Conservation (phyloP, 768 basidiomycete species). For the Sporobolomyces roseus region DNA sequence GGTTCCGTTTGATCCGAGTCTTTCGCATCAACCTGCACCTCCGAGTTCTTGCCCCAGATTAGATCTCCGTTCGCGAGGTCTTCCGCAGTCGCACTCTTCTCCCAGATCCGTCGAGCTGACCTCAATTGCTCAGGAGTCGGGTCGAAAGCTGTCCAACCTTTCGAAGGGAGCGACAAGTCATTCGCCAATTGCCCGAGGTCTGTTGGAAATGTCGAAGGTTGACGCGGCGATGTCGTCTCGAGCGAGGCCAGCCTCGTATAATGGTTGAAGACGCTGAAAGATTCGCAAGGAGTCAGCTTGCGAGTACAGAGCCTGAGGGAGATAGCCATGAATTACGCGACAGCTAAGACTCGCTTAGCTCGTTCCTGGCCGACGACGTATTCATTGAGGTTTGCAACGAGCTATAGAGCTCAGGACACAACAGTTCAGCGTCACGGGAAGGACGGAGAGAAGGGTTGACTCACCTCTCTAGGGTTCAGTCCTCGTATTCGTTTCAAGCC, state of each 20-base stretch:
- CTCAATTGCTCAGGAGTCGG: background rate
- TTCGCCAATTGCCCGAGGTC: background rate
- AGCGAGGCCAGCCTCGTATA: constrained; percentile 82
- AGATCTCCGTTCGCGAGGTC: background rate
- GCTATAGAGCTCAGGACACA: background rate
- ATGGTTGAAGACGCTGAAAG: constrained; percentile 75
- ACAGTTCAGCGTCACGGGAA: background rate
- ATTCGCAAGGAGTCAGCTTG: background rate
- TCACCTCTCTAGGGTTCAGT: constrained; percentile 3
- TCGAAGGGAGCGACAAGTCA: no score
- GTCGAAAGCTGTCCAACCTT: background rate
- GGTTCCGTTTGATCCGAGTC: constrained; percentile 5
- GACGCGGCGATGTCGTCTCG: constrained; percentile 12
- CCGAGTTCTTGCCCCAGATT: background rate
- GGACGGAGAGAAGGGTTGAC: background rate
- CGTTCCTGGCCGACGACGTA: constrained; percentile 86
- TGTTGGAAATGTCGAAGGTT: background rate
- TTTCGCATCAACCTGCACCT: background rate
- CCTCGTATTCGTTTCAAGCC: background rate
- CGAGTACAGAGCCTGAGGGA: background rate
- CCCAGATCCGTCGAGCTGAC: background rate
- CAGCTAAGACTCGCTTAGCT: constrained; percentile 89
- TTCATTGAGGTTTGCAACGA: constrained; percentile 16
- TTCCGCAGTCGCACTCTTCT: background rate
- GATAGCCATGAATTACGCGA: constrained; percentile 59